Base-by-base conservation (phyloP, 306 rosid species). In the Inga leiocalycina region DNA sequence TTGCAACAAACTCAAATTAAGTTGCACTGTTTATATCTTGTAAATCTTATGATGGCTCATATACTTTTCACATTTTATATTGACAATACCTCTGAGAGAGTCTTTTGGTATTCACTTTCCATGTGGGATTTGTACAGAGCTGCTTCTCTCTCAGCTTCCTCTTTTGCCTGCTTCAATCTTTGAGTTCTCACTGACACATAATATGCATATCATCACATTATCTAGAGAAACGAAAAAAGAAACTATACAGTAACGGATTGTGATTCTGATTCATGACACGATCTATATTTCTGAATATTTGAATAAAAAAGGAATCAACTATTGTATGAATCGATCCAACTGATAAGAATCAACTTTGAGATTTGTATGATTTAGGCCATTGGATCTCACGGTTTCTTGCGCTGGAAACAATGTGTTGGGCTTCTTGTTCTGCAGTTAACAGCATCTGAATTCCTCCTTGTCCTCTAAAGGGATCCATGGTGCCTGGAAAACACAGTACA, bases 361-460 rank as follows among this genome's bases (percentile, higher is more conserved):
- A 27, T 34, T 43, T 43, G 45, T 39, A 46, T 46, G 59, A 61
- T 66, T 4, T 49, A 37, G 35, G 76, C 76, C 57, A 46, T 10
- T 44, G n/a, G 73, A 2, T 48, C 85, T 82, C 86, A 92, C 98
- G 75, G 73, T 83, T 94, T 88, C 97, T 93, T 79, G 98, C 98
- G 30, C 30, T 78, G 56, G 92, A 86, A 74, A 94, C 84, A 80
- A 91, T 86, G 16, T 87, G 90, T 80, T 94, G 98, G 48, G 97
- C 98, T 79, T 94, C 98, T 87, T 91, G 97, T 72, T 94, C 98
- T 64, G 93, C 97, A 15, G 91, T 88, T 72, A 94, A 84, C 56
- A 93, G 86, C 97, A 92, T 92, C 62, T 94, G 98, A 85, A 94
- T 94, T 83, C 97, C 92, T 35, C 98, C 97, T 86, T 92, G 95